These are phyloP conservation scores for Candida anutae DNA, from an alignment of 1,139 yeast genomes.

Conservation along the genomic window DNA sequence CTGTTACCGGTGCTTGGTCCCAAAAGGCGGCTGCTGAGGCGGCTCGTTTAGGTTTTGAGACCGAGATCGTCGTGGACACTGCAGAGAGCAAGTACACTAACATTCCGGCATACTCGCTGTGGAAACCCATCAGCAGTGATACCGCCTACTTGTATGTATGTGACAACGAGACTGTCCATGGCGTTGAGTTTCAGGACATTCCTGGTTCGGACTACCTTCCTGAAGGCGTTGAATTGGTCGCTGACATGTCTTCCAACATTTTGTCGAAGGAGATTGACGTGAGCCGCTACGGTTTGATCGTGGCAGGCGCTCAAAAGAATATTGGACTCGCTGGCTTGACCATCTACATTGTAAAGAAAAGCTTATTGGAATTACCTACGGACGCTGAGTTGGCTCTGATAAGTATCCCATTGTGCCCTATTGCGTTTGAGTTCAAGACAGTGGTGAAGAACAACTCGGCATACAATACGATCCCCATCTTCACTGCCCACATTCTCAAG, in stretches of 20 bases:
- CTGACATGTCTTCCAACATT: conserved; percentile 92
- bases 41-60: conserved; percentile 68
- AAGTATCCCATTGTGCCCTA: conserved; percentile 72
- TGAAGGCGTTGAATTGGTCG: conserved; percentile 69
- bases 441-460: conserved; percentile 86
- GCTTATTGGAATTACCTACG: conserved; percentile 59
- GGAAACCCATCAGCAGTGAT: conserved; percentile 46
- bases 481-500: conserved; percentile 78
- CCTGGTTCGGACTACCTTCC: conserved; percentile 48
- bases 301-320: conserved; percentile 97
- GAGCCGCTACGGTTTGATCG: conserved; percentile 72
- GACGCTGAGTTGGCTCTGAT: conserved; percentile 53
- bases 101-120: conserved; percentile 60
- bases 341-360: conserved; percentile 78
- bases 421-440: conserved; percentile 81
- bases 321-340: conserved; percentile 95
- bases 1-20: conserved; percentile 92
- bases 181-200: conserved; percentile 66
- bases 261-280: conserved; percentile 76
- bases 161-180: conserved; percentile 95
- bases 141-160: conserved; percentile 85
- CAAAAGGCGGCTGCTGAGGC: conserved; percentile 86
- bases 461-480: conserved; percentile 91
- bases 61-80: conserved; percentile 62
- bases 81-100: conserved; percentile 55